Base-by-base conservation (phyloP, 768 basidiomycete genomes). In the Termitomyces sp. region DNA sequence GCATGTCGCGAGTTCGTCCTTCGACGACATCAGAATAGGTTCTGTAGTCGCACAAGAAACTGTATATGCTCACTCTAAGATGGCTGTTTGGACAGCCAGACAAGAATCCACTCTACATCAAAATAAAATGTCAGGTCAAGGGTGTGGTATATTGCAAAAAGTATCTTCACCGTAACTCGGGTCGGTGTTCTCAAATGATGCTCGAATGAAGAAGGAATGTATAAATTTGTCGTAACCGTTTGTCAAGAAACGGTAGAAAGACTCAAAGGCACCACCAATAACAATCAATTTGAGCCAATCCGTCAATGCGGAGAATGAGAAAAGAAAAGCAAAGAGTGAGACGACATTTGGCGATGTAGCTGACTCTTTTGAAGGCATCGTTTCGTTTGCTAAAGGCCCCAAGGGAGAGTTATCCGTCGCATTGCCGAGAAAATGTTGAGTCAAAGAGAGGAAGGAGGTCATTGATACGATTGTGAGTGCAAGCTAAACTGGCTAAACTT, bases 41-140 rank as follows among this genome's bases (percentile, higher is more conserved):
- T 8, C 36, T 3, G 34, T 24, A 15, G 8, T 7, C 5, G 41
- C 20, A n/a, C n/a, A 12, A 41, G 12, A 18, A 37, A 22, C 15
- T 13, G 7, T 31, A 6, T 9, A 22, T 65, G 65, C 81, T 57
- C 55, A 79, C 82, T 71, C 81, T 81, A 85, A 16, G 77, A 70
- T 13, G 81, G 80, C 34, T 81, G 79, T 47, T 74, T 74, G n/a
- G 82, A 78, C 0, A 85, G 60, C 83, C 84, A 86, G 44, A 74
- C 69, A 69, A 84, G 72, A 51, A 86, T 74, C 85, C 84, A 87
- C 2, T 73, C 82, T 84, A 52, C 22, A 31, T 16, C 33, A n/a
- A 33, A 24, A 12, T 33, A 9, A 28, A 51, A 20, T 12, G 42
- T 26, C 13, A 31, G 13, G 7, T 18, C 16, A 6, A 45, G 16